These are phyloP conservation scores for Phylloporus rhodoxanthus DNA, from an alignment of 768 basidiomycete genomes.

Conservation along the genomic window DNA sequence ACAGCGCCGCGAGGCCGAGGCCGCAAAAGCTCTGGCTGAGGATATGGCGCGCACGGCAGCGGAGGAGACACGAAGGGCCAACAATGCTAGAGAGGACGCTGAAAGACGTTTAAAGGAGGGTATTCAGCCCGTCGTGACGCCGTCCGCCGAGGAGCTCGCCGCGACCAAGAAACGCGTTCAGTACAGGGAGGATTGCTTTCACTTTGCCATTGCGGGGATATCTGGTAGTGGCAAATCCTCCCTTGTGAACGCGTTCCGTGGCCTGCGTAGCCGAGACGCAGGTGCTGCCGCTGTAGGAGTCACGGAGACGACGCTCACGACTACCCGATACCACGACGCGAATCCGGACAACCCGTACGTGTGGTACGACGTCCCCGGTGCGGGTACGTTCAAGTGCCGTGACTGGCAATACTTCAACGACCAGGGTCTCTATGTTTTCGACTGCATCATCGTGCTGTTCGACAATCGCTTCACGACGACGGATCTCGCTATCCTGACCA, in stretches of 20 bases:
- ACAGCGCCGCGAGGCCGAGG: slow-evolving; percentile 17
- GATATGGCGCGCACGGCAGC: slow-evolving; percentile 8
- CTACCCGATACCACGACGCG: slow-evolving; percentile 13
- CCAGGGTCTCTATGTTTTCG: slow-evolving; percentile 23
- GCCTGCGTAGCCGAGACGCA: slow-evolving; percentile 18
- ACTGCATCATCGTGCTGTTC: slow-evolving; percentile 19
- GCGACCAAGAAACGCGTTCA: slow-evolving; percentile 17
- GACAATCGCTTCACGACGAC: slow-evolving; percentile 22
- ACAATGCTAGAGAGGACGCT: slow-evolving; percentile 13
- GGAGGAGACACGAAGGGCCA: slow-evolving; percentile 14
- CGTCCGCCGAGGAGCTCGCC: slow-evolving; percentile 7
- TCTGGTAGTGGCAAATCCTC: slow-evolving; percentile 36
- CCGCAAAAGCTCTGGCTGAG: slow-evolving; percentile 15
- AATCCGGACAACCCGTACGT: slow-evolving; percentile 13
- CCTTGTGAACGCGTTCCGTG: slow-evolving; percentile 33
- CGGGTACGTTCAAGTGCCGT: slow-evolving; percentile 13
- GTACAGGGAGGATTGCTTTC: slow-evolving; percentile 26
- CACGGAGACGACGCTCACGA: slow-evolving; percentile 15
- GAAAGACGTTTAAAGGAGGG: slow-evolving; percentile 19
- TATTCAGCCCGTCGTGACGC: slow-evolving; percentile 19
- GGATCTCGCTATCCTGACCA: slow-evolving; percentile 16
- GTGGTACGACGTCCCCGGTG: slow-evolving; percentile 22
- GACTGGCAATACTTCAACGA: slow-evolving; percentile 23
- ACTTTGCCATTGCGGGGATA: slow-evolving; percentile 32
- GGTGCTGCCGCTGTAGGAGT: slow-evolving; percentile 17